These are phyloP conservation scores for Tetrapisispora iriomotensis DNA, from an alignment of 805 yeast genomes.

Conservation along the genomic window DNA sequence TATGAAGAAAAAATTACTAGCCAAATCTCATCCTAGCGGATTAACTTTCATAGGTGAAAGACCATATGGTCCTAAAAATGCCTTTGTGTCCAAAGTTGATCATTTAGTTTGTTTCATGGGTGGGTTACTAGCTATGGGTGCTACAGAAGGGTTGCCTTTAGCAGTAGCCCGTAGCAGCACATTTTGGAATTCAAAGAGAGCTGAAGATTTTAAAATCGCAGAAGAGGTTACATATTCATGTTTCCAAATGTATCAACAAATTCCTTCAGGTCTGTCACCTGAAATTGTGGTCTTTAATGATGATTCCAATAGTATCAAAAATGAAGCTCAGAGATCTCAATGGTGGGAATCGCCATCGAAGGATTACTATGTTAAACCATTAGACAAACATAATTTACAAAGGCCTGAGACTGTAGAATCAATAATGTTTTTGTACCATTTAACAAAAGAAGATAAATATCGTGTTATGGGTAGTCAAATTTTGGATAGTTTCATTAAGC, in stretches of 20 bases:
- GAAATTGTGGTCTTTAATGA: conserved; percentile 83
- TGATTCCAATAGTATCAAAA: conserved; percentile 11
- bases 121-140: conserved; percentile 80
- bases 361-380: conserved; percentile 61
- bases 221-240: conserved; percentile 72
- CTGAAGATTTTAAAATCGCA: conserved; percentile 58
- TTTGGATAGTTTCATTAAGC: conserved; percentile 55
- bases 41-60: conserved; percentile 70
- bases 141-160: conserved; percentile 59
- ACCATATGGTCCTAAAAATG: conserved; percentile 47
- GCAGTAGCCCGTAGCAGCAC: conserved; percentile 45
- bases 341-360: conserved; percentile 29
- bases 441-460: conserved; percentile 72
- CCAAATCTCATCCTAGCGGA: conserved; percentile 50
- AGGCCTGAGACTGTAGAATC: conserved; percentile 93
- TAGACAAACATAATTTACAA: conserved; percentile 77
- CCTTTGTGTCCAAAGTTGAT: conserved; percentile 70
- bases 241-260: conserved; percentile 70
- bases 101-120: conserved; percentile 89
- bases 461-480: conserved; percentile 87
- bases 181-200: conserved; percentile 49
- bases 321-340: conserved; percentile 1
- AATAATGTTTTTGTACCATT: conserved; percentile 64
- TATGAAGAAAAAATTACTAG: conserved; percentile 55
- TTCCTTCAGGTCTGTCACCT: conserved; percentile 73